These are phyloP conservation scores for Trichoderma simmonsii DNA, from an alignment of 2,329 filamentous ascomycete genomes.

Conservation along the genomic window DNA sequence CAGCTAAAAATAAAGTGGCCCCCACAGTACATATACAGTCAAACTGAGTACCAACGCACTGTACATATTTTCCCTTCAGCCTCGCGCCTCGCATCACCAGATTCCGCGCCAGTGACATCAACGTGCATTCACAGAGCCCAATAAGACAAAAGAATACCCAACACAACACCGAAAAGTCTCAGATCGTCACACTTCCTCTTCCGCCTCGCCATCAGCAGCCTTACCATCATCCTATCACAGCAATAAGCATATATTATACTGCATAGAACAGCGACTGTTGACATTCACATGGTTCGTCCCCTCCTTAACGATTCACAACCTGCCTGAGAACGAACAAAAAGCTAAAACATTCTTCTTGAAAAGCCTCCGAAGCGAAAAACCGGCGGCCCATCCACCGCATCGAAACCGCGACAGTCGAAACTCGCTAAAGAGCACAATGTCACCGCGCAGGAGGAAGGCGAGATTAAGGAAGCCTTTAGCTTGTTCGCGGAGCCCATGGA, in stretches of 20 bases:
- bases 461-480: constrained; percentile 86
- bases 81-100: constrained; percentile 12
- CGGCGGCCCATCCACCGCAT: constrained; percentile 29
- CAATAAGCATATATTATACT: background rate
- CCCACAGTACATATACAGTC: background rate
- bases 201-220: background rate
- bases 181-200: background rate
- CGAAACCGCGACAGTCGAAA: constrained; percentile 66
- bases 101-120: constrained; percentile 23
- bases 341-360: background rate
- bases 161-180: background rate
- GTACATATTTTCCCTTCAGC: constrained; percentile 16
- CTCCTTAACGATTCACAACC: background rate
- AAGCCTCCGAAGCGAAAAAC: constrained; percentile 55
- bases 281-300: background rate
- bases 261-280: background rate
- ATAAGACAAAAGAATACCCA: background rate
- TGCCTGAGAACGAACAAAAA: background rate
- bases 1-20: background rate
- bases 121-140: constrained; percentile 10
- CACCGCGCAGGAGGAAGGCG: constrained; percentile 75
- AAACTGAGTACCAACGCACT: background rate
- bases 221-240: background rate
- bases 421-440: constrained; percentile 91
- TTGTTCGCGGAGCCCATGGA: constrained; percentile 73